A percentile compares a stretch with the other conserved stretches of the same genome.
These are phyloP conservation scores for Sporisorium exsertum DNA, from an alignment of 1,284 basidiomycete species.

Conservation along the genomic window DNA sequence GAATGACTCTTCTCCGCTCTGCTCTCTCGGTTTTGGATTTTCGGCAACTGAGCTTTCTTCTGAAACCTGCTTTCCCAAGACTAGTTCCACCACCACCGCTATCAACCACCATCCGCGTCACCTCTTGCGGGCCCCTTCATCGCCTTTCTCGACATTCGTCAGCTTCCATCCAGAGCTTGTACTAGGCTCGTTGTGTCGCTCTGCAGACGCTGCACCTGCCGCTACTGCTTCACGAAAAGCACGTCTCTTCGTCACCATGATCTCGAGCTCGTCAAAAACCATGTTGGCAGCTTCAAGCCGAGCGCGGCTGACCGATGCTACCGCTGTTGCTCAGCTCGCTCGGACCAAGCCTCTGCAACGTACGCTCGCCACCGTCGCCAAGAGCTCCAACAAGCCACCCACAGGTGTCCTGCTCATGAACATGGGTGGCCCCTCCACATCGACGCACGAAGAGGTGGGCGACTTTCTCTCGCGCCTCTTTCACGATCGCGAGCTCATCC, in stretches of 20 bases:
- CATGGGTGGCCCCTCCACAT: conserved; percentile 87
- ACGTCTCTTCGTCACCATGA: conserved; percentile 3
- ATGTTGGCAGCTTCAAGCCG: conserved; percentile 29
- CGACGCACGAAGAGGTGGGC: conserved; percentile 74
- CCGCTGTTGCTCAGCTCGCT: conserved; percentile 13
- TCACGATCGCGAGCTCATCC: conserved; percentile 93
- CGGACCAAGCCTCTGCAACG: conserved; percentile 18
- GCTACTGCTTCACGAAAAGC: neutral
- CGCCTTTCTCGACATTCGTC: neutral
- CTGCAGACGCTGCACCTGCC: neutral
- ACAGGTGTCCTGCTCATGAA: conserved; percentile 95
- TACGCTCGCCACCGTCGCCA: conserved; percentile 32
- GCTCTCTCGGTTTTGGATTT: neutral
- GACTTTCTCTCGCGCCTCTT: conserved; percentile 92
- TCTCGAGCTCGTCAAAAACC: conserved; percentile 35
- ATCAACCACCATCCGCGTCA: conserved; percentile 8
- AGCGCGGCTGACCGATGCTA: conserved; percentile 7
- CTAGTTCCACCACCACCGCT: neutral
- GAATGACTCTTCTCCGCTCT: no score
- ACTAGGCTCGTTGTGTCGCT: neutral
- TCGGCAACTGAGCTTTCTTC: conserved; percentile 11
- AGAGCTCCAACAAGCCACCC: conserved; percentile 38
- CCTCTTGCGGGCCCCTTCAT: neutral
- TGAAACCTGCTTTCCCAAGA: neutral
- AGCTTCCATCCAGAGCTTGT: neutral